Conservation (phyloP, 129 eudicot genomes). For the Artemisia tridentata region DNA sequence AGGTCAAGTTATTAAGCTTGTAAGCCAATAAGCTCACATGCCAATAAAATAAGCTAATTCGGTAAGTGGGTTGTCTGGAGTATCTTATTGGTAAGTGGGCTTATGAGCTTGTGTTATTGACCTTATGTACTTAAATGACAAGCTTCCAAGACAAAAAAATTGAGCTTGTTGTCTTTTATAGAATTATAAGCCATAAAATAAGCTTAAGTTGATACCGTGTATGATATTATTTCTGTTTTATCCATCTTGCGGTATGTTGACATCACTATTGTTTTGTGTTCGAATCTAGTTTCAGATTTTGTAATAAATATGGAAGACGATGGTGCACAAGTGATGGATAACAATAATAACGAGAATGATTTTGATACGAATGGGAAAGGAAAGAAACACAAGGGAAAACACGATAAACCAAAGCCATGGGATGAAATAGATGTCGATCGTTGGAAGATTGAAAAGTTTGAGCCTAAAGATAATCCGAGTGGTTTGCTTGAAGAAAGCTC, state of each 20-base stretch:
- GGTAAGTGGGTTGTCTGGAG: too few relatives aligned
- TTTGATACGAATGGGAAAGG: background rate
- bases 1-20: too few relatives aligned
- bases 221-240: background rate
- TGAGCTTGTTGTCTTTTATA: too few relatives aligned
- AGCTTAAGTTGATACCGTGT: too few relatives aligned
- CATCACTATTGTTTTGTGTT: background rate
- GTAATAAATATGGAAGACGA: constrained; percentile 6
- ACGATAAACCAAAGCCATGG: constrained; percentile 95
- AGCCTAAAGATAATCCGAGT: constrained; percentile 60
- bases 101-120: too few relatives aligned
- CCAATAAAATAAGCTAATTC: too few relatives aligned
- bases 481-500: constrained; percentile 90
- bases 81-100: too few relatives aligned
- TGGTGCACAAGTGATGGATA: constrained; percentile 6
- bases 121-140: too few relatives aligned
- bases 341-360: background rate
- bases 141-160: too few relatives aligned
- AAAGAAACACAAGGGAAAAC: constrained; percentile 85
- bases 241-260: background rate
- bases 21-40: too few relatives aligned
- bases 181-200: too few relatives aligned
- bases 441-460: constrained; percentile 84
- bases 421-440: constrained; percentile 59
- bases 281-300: background rate